Percentiles rank a stretch among this genome's conserved stretches.
Conservation (phyloP, 177 flowering plant species). For the Vitis hybrid region DNA sequence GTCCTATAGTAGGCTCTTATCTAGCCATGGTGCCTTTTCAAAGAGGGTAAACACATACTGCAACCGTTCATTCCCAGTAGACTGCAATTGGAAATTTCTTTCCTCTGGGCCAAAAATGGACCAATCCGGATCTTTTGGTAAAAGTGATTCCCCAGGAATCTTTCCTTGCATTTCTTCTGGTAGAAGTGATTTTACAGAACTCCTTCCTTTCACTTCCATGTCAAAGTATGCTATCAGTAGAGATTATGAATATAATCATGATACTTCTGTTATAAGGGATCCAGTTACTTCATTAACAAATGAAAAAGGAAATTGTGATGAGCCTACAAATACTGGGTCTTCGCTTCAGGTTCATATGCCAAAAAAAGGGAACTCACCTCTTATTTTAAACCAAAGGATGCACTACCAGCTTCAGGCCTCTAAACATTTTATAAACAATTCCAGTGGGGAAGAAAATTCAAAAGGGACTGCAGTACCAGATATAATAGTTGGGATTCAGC, state of each 20-base stretch:
- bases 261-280: slow-evolving; percentile 2
- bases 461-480: slow-evolving; percentile 18
- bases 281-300: slow-evolving; percentile 4
- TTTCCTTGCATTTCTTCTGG: slow-evolving; percentile 1
- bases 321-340: slow-evolving; percentile 24
- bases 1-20: slow-evolving; percentile 44
- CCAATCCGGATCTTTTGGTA: slow-evolving; percentile 9
- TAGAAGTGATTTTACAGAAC: slow-evolving; percentile 6
- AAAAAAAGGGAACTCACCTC: slow-evolving; percentile 28
- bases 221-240: slow-evolving; percentile 6
- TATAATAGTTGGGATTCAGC: slow-evolving; percentile 7
- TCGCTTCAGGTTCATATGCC: slow-evolving; percentile 19
- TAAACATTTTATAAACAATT: slow-evolving; percentile 16
- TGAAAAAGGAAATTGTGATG: slow-evolving; percentile 7
- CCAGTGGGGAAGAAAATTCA: slow-evolving; percentile 17
- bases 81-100: slow-evolving; percentile 4
- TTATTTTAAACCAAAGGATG: slow-evolving; percentile 22
- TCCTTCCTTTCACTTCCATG: slow-evolving; percentile 4
- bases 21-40: slow-evolving; percentile 11
- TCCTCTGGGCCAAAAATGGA: slow-evolving; percentile 10
- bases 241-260: slow-evolving; percentile 14
- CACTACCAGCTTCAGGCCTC: slow-evolving; percentile 32
- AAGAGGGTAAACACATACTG: slow-evolving; percentile 2
- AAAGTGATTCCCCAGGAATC: slow-evolving; percentile 5
- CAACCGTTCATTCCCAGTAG: slow-evolving; percentile 11